phyloP scores from a whole-genome alignment of 2,329 filamentous ascomycete genomes.

The Fonsecaea pedrosoi region DNA sequence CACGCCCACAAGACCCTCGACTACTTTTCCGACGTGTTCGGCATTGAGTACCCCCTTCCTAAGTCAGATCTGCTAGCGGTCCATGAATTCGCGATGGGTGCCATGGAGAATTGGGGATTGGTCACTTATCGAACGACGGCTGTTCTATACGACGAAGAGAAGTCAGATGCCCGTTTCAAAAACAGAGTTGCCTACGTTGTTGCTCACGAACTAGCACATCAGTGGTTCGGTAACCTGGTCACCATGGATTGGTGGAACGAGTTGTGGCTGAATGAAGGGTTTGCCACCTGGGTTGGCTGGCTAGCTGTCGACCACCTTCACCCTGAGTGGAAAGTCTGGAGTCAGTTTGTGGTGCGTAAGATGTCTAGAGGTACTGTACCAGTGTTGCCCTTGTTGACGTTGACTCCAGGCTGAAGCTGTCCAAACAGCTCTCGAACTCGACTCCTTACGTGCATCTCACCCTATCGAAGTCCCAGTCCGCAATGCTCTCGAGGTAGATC shows the following conservation, averaged over 20 bases:
- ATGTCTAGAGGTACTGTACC: constrained; percentile 59
- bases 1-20: constrained; percentile 94
- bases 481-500: constrained; percentile 93
- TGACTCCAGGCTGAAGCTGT: constrained; percentile 77
- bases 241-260: constrained; percentile 98
- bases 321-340: constrained; percentile 97
- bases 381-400: constrained; percentile 47
- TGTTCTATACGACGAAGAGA: constrained; percentile 92
- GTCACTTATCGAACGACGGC: constrained; percentile 96
- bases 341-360: constrained; percentile 82
- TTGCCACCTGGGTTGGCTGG: constrained; percentile 99
- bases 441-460: constrained; percentile 88
- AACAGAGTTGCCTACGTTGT: constrained; percentile 96
- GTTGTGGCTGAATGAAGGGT: constrained; percentile 93
- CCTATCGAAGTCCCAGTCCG: constrained; percentile 94
- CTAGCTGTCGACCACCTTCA: constrained; percentile 88
- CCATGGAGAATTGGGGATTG: constrained; percentile 96
- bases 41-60: constrained; percentile 89
- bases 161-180: constrained; percentile 87
- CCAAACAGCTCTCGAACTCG: constrained; percentile 87
- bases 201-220: constrained; percentile 95
- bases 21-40: constrained; percentile 93
- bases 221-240: constrained; percentile 91
- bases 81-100: constrained; percentile 83
- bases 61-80: constrained; percentile 91